A percentile compares a stretch with the other conserved stretches of the same genome.
phyloP scores from a whole-genome alignment of 2,329 filamentous ascomycete species.

The Myriosclerotinia scirpicola region DNA sequence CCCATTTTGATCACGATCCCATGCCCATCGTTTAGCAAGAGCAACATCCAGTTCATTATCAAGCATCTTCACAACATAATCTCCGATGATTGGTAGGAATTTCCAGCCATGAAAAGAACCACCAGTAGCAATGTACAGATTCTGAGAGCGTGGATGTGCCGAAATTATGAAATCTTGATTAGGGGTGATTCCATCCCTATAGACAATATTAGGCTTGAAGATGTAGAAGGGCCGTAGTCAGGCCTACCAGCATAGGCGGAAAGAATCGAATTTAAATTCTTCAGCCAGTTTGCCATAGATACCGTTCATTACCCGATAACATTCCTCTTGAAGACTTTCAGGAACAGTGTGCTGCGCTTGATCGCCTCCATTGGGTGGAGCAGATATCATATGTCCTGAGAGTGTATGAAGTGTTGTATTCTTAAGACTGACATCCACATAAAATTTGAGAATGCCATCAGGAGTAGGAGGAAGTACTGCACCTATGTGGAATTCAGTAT shows the following conservation, averaged over 20 bases:
- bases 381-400: slow-evolving; percentile 53
- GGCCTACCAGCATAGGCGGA: slow-evolving; percentile 49
- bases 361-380: slow-evolving; percentile 47
- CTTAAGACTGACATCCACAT: slow-evolving; percentile 58
- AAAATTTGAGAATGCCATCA: slow-evolving; percentile 59
- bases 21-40: slow-evolving; percentile 47
- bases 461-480: slow-evolving; percentile 48
- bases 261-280: slow-evolving; percentile 45
- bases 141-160: slow-evolving; percentile 52
- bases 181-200: slow-evolving; percentile 60
- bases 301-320: slow-evolving; percentile 44
- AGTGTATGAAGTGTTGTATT: slow-evolving; percentile 50
- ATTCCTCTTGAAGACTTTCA: slow-evolving; percentile 46
- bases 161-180: slow-evolving; percentile 63
- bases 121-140: slow-evolving; percentile 60
- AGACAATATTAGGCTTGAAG: neutral
- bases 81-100: slow-evolving; percentile 61
- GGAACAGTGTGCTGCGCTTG: slow-evolving; percentile 47
- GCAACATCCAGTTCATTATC: slow-evolving; percentile 44
- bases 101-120: slow-evolving; percentile 67
- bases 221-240: neutral
- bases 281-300: slow-evolving; percentile 47
- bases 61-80: slow-evolving; percentile 55
- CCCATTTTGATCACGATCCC: slow-evolving; percentile 42
- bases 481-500: slow-evolving; percentile 24